Evolutionary conservation across 179 eudicot genomes (phyloP), one percentile per base, ranked within the genome.

Genomic region (Drosera spatulata): DNA sequence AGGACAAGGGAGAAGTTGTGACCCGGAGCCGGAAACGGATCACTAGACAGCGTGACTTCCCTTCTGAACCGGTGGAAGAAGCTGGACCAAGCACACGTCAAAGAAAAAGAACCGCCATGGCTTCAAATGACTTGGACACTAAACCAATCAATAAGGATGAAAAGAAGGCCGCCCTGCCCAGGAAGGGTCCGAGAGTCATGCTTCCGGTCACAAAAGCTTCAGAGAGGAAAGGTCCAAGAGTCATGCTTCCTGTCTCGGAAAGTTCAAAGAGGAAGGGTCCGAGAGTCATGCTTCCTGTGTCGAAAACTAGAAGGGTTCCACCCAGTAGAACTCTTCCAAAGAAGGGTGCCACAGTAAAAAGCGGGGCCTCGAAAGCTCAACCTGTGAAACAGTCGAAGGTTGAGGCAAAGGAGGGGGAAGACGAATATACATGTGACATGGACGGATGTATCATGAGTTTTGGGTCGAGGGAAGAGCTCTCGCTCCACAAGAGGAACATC

Each of bases 391-490:
- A 22, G 33, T 22, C 69, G 62, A 51, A 52, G 15, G 71, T 55
- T n/a, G 81, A 75, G 4, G 85, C 73, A 52, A 79, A 67, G 51
- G 81, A 66, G 50, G 33, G 33, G 33, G 33, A 22, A 22, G 33
- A 22, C 33, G 97, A 86, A 50, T 82, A 69, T 54, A 42, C 33
- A 12, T 93, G 99, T 66, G 94, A 93, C 56, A 62, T 93, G 6
- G 99, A 93, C 61, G 97, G 97, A 3, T 93, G 99, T 72, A 68
- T 70, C 40, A 93, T 93, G 99, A 74, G 91, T 68, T 93, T 90
- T 61, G 72, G 77, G 38, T 76, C 88, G 7, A 85, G 82, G 58
- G 84, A 83, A 58, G 97, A 85, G 74, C 82, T 93, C 22, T 15
- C 64, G 2, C 49, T 78, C 69, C 99, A 93, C 48, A 85, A 86